phyloP scores from a whole-genome alignment of 305 asterid genomes.

The Fraxinus paxiana region DNA sequence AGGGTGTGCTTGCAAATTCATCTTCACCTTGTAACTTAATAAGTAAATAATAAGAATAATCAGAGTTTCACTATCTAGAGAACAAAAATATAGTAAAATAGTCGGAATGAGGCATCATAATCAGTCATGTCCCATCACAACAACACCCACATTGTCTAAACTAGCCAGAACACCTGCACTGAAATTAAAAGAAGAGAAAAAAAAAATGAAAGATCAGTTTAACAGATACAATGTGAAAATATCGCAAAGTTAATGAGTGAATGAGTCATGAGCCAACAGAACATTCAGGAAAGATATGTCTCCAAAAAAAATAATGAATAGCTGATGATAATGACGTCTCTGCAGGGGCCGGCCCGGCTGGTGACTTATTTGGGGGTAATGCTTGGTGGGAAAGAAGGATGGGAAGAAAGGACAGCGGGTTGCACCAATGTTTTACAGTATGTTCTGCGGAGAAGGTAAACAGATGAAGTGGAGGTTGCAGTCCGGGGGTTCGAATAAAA shows the following conservation, averaged over 20 bases:
- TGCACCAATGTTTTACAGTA: background rate
- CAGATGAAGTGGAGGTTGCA: background rate
- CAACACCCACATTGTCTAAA: constrained; percentile 9
- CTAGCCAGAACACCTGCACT: constrained; percentile 30
- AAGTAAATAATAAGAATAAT: constrained; percentile 24
- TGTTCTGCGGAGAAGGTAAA: background rate
- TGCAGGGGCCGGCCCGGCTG: background rate
- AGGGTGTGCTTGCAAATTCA: constrained; percentile 74
- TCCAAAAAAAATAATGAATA: background rate
- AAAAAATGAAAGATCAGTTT: background rate
- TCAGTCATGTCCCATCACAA: constrained; percentile 13
- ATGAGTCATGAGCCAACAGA: background rate
- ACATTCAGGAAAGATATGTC: constrained; percentile 9
- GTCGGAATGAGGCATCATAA: constrained; percentile 10
- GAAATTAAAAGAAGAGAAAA: constrained; percentile 9
- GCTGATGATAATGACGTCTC: background rate
- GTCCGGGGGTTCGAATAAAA: background rate
- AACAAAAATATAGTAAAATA: constrained; percentile 22
- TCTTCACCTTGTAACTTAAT: constrained; percentile 29
- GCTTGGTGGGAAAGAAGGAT: constrained; percentile 1
- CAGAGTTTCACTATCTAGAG: constrained; percentile 20
- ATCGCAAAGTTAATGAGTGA: background rate
- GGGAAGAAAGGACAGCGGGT: background rate
- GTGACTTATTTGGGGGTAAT: background rate
- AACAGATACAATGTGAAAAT: constrained; percentile 1